A percentile compares a stretch with the other conserved stretches of the same genome.
phyloP scores from a whole-genome alignment of 345 rosid genomes.

The Theobroma cacao region DNA sequence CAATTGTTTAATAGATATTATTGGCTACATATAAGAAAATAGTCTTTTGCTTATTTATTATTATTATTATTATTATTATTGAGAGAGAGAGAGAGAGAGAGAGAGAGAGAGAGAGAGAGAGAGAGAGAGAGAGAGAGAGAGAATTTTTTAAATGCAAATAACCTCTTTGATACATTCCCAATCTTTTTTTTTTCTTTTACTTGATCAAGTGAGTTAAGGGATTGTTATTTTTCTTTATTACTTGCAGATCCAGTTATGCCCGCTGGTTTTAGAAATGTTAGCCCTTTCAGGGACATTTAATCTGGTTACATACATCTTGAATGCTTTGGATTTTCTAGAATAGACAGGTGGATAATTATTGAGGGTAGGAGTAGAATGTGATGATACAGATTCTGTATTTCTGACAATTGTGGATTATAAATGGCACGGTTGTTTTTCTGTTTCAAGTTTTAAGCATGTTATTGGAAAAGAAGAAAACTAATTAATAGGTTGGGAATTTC shows the following conservation, averaged over 20 bases:
- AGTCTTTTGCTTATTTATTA: background rate
- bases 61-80: no score
- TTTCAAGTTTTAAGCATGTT: background rate
- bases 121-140: background rate
- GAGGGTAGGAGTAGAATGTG: background rate
- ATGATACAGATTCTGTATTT: background rate
- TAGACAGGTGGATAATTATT: background rate
- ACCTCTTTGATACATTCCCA: background rate
- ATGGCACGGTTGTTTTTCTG: background rate
- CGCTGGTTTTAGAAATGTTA: background rate
- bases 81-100: background rate
- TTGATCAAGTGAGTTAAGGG: background rate
- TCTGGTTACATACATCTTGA: background rate
- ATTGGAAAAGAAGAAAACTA: background rate
- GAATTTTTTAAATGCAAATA: background rate
- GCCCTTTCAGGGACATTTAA: background rate
- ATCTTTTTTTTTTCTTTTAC: background rate
- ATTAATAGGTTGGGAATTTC: background rate
- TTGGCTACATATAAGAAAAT: background rate
- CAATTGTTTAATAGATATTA: constrained; percentile 3
- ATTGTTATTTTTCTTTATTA: background rate
- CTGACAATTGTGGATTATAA: background rate
- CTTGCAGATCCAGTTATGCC: background rate
- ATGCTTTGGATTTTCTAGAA: background rate
- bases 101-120: background rate